Base-by-base conservation (phyloP, 2,329 filamentous ascomycete genomes). In the Aspergillus ochraceoroseus region DNA sequence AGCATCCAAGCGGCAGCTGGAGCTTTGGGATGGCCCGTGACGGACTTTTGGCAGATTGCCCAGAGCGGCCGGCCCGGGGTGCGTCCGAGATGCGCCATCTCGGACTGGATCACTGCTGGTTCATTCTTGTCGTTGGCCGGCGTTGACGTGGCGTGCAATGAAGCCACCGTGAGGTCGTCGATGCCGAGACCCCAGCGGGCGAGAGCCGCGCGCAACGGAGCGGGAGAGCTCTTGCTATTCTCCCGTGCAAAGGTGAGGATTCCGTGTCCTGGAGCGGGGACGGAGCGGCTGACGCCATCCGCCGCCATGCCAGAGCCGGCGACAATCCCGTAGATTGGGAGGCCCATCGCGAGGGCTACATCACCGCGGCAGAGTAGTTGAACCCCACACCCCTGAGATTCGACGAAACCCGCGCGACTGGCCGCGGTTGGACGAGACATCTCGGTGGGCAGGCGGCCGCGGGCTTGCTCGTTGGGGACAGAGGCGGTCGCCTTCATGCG, bases 401-500 rank as follows among this genome's bases (percentile, higher is more conserved):
- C 32, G 19, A 34, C n/a, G 32, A 34, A 34, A 5, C 32, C 32
- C 3, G 32, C 32, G 8, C 32, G 32, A 25, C 19, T 25, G 32
- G 32, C 19, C 13, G 32, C 20, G 15, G 32, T 34, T 4, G 32
- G 32, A 8, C 32, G 20, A 3, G 32, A 34, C 32, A 34, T 34
- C 12, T 34, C 32, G 7, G 3, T 6, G n/a, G 32, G 32, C 12
- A 8, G 12, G 14, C 32, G 32, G 12, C 32, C 32, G 7, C 32
- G 32, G 5, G 19, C 20, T 6, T 14, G 84, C 65, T 96, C 90
- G 52, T 95, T 87, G 43, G 94, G 82, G 20, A 88, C 87, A 61
- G 95, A 95, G 77, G 87, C 94, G 37, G 89, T 95, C 40, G 89
- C 89, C 70, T 94, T 92, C 90, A 96, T 96, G 74, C 95, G 95